A percentile compares a stretch with the other conserved stretches of the same genome.
phyloP scores from a whole-genome alignment of 192 early-diverging fungal genomes.

The Pilobolus umbonatus region DNA sequence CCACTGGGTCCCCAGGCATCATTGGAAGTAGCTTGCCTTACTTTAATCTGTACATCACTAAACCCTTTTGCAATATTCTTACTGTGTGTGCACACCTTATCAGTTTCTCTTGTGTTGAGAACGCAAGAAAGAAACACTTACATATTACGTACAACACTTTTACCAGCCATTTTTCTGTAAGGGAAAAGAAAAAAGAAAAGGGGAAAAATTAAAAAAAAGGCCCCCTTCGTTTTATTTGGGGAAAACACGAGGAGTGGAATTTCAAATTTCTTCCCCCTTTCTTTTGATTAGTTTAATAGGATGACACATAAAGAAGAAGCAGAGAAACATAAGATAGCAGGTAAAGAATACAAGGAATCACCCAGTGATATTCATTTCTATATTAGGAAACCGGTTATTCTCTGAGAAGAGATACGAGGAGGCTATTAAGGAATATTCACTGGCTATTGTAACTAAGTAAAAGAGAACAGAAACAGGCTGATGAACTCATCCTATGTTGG shows the following conservation, averaged over 20 bases:
- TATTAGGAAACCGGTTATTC: constrained; percentile 56
- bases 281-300: not conserved
- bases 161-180: constrained; percentile 20
- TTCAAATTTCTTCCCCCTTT: not conserved
- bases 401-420: constrained; percentile 51
- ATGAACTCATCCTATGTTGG: too few relatives aligned
- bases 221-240: not conserved
- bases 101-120: too few relatives aligned
- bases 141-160: constrained; percentile 34
- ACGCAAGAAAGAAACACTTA: constrained; percentile 18
- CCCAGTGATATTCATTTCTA: not conserved
- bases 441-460: constrained; percentile 55
- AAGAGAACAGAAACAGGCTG: not conserved
- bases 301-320: constrained; percentile 19
- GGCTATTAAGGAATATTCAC: constrained; percentile 69
- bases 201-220: constrained; percentile 9
- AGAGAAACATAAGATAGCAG: constrained; percentile 22
- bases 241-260: not conserved
- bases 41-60: constrained; percentile 89
- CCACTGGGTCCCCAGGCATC: constrained; percentile 76
- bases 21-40: constrained; percentile 76
- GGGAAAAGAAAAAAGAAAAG: not conserved
- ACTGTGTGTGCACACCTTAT: too few relatives aligned
- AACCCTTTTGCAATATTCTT: constrained; percentile 92
- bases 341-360: not conserved